phyloP scores from a whole-genome alignment of 306 rosid species.

The Alnus rubra region DNA sequence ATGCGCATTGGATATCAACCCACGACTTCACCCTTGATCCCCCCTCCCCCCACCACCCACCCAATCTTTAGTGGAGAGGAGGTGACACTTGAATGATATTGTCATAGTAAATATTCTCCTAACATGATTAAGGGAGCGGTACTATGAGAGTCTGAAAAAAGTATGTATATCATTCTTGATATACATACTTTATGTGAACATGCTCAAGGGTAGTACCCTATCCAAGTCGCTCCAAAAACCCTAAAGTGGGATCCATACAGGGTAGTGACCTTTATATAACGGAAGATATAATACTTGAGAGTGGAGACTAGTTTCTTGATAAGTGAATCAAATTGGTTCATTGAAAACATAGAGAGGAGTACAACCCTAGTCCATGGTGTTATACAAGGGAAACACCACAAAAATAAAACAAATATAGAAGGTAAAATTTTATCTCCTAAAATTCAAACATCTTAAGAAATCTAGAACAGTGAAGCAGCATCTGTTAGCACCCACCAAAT shows the following conservation, averaged over 20 bases:
- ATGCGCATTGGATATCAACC: not conserved
- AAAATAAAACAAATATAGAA: too few species aligned
- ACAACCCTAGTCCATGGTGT: too few species aligned
- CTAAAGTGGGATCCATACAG: not conserved
- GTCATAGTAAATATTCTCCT: not conserved
- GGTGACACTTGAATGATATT: not conserved
- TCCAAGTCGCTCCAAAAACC: not conserved
- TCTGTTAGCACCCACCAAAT: too few species aligned
- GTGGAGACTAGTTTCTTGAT: not conserved
- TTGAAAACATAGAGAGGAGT: too few species aligned
- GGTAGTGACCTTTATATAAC: not conserved
- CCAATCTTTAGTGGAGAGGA: too few species aligned
- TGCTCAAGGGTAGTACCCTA: not conserved
- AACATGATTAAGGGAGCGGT: not conserved
- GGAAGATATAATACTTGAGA: not conserved
- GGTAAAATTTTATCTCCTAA: too few species aligned
- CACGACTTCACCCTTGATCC: not conserved
- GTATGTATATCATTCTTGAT: not conserved
- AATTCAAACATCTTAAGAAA: too few species aligned
- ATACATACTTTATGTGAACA: not conserved
- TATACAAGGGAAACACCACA: too few species aligned
- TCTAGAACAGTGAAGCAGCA: too few species aligned
- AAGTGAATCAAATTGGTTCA: too few species aligned
- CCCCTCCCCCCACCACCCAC: not conserved
- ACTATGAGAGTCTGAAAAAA: not conserved